Base-by-base conservation (phyloP, 495 filamentous ascomycete species). In the Podospora pseudopauciseta region DNA sequence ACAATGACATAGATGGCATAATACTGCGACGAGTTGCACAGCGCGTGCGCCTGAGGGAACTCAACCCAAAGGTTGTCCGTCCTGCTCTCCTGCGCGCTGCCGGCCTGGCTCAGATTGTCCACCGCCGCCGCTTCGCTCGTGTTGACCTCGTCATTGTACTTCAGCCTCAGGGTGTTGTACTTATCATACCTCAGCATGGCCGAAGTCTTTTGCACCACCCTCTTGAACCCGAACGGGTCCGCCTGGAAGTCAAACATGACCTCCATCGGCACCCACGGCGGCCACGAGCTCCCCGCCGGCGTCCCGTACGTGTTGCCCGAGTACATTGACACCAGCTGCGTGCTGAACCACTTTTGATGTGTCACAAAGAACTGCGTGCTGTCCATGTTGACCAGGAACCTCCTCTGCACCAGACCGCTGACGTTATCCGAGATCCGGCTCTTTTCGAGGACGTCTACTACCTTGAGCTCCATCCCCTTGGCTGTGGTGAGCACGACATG, bases 1-100 rank as follows among this genome's bases (percentile, higher is more conserved):
- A 97, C 93, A 70, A 99, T 99, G 79, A 97, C 92, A 72, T 97
- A 99, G 82, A 98, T 89, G 0, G 94, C 92, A 75, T 94, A 98
- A 78, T 99, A 99, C 77, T 98, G 93, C 60, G 90, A 86, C 7
- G 95, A 99, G 76, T 98, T 94, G 80, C 95, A 99, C 44, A 96
- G 88, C 27, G 94, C 95, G 60, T 92, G 86, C 66, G 96, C 88
- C 67, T 93, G 89, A 23, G 96, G 95, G 77, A 99, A 99, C 66
- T 97, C 92, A 27, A 99, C 91, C 88, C 92, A 97, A 60, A 99
- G 88, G 75, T 95, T 92, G 73, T 99, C 96, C 81, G 97, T 93
- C 54, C 92, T 86, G 66, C 84, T 88, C 76, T 97, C 94, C 32
- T 81, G 15, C 19, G 20, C 75, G 2, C 39, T 16, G 5, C 39